Base-by-base conservation (phyloP, 2,329 filamentous ascomycete species). In the Scytalidium sp. region DNA sequence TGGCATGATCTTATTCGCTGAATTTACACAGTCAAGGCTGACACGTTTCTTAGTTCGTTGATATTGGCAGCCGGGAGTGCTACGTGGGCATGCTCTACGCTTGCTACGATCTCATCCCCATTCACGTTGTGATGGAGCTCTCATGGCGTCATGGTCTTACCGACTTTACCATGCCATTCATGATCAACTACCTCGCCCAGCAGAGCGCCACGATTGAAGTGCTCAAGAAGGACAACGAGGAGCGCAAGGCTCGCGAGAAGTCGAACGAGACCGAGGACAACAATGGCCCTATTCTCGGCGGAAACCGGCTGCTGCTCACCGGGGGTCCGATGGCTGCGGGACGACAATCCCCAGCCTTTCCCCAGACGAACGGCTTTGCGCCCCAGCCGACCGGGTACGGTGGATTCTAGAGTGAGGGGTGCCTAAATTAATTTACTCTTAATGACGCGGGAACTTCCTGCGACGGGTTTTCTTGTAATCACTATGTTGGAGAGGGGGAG, bases 41-140 rank as follows among this genome's bases (percentile, higher is more conserved):
- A 58, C 42, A 46, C 54, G 21, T 32, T 19, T 11, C 49, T 39
- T 43, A 97, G 93, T 99, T 99, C 62, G 94, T 99, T 64, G 94
- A 99, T 67, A 97, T 99, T 72, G 94, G 95, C 62, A 96, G 93
- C 78, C 91, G 93, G 55, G 94, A 99, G 71, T 99, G 94, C 80
- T 99, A 96, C 68, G 94, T 97, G n/a, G 95, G 92, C 66, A 99
- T 99, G 92, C 81, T 99, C 44, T 99, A 99, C 67, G 87, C 95
- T 46, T 99, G 94, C 79, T 96, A 99, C 72, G 94, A 97, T 52
- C 87, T 99, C 54, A 92, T 99, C 60, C 90, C 90, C 17, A 87
- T 95, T 3, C 91, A 97, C 65, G 78, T 95, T 46, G 87, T 99
- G 51, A 83, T 99, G 70, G 94, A 99, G 75, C 82, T 99, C 50